Conservation (phyloP, 2,329 filamentous ascomycete genomes). For the Pseudopyricularia javanii region DNA sequence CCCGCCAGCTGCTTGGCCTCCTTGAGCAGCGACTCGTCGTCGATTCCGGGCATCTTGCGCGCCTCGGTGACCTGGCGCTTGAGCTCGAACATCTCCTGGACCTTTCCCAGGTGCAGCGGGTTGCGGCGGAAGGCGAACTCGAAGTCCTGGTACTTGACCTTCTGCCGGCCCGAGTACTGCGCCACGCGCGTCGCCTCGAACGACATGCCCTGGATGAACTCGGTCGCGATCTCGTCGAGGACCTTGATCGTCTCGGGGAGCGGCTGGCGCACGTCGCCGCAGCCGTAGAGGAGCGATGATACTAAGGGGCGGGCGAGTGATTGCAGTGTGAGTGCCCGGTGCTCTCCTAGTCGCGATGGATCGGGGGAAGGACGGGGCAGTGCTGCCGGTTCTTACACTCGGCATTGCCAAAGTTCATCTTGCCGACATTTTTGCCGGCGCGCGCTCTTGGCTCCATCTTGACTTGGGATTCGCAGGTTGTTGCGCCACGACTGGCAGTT, state of each 20-base stretch:
- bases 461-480: slow-evolving; percentile 1
- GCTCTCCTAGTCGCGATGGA: neutral
- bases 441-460: slow-evolving; percentile 67
- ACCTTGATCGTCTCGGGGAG: slow-evolving; percentile 75
- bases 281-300: slow-evolving; percentile 62
- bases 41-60: slow-evolving; percentile 61
- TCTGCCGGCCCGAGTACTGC: slow-evolving; percentile 77
- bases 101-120: slow-evolving; percentile 72
- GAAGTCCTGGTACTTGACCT: slow-evolving; percentile 97
- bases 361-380: slow-evolving; percentile 9
- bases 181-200: slow-evolving; percentile 81
- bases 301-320: slow-evolving; percentile 31
- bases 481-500: neutral
- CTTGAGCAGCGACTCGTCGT: slow-evolving; percentile 32
- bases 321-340: neutral
- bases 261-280: slow-evolving; percentile 66
- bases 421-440: slow-evolving; percentile 67
- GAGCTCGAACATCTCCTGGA: slow-evolving; percentile 80
- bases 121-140: slow-evolving; percentile 86
- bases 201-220: slow-evolving; percentile 90
- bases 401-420: slow-evolving; percentile 65
- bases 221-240: slow-evolving; percentile 90
- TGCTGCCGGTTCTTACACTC: slow-evolving; percentile 42
- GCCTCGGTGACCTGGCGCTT: slow-evolving; percentile 77
- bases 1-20: slow-evolving; percentile 11